Evolutionary conservation across 2,329 filamentous ascomycete genomes (phyloP).

Genomic region (Arthrobotrys sphaeroides): DNA sequence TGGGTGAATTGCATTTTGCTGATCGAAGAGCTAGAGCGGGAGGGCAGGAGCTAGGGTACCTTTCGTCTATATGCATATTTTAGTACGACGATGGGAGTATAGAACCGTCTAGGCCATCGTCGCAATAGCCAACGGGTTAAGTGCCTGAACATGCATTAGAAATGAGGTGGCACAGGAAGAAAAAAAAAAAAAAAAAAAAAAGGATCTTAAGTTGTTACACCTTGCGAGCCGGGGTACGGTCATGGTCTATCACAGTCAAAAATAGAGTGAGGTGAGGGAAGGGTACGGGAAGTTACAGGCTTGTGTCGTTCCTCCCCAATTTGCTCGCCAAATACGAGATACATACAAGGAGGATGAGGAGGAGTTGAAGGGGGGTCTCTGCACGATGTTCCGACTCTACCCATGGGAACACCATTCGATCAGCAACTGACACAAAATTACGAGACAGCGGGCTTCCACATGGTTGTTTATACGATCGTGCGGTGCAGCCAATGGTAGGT

Average conservation of each 20-base stretch:
- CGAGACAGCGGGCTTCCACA: constrained; percentile 25
- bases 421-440: background rate
- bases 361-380: background rate
- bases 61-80: background rate
- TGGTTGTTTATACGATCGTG: background rate
- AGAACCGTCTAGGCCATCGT: constrained; percentile 8
- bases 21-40: background rate
- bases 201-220: background rate
- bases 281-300: background rate
- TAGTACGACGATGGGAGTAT: background rate
- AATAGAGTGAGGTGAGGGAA: background rate
- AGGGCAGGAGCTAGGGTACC: background rate
- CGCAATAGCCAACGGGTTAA: background rate
- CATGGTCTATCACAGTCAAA: background rate
- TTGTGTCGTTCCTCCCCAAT: background rate
- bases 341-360: too few relatives aligned
- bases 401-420: background rate
- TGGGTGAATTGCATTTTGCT: background rate
- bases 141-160: constrained; percentile 19
- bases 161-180: constrained; percentile 9
- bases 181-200: too few relatives aligned
- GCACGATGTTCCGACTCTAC: background rate
- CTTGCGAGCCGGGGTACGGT: background rate
- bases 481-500: constrained; percentile 3
- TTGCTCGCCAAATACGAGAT: background rate